phyloP scores from a whole-genome alignment of 352 stramenopile genomes.

The Aphanomyces euteiches region DNA sequence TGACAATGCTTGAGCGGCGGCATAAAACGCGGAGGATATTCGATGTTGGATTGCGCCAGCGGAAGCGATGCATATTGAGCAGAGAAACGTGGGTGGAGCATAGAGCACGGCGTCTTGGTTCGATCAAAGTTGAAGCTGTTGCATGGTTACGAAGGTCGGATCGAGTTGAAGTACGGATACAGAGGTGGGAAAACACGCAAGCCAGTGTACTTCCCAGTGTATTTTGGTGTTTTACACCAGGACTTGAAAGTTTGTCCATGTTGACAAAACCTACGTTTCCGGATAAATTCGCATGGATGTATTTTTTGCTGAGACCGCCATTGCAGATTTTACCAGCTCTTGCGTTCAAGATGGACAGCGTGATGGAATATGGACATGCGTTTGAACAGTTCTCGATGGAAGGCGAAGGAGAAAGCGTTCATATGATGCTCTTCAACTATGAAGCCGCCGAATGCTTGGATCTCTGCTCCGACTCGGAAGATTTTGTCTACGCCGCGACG shows the following conservation, averaged over 20 bases:
- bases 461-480: slow-evolving; percentile 28
- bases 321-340: neutral
- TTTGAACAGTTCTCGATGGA: slow-evolving; percentile 12
- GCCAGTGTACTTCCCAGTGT: neutral
- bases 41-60: no score
- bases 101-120: no score
- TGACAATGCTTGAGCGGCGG: no score
- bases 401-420: slow-evolving; percentile 8
- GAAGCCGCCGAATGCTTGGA: slow-evolving; percentile 16
- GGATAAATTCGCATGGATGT: no score
- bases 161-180: neutral
- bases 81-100: no score
- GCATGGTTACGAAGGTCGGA: neutral
- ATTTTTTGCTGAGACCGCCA: neutral
- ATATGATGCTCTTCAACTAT: slow-evolving; percentile 13
- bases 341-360: slow-evolving; percentile 10
- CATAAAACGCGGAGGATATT: no score
- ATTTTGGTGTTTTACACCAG: neutral
- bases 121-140: no score
- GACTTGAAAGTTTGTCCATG: neutral
- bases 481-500: neutral
- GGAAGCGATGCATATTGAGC: no score
- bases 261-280: neutral
- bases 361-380: slow-evolving; percentile 1
- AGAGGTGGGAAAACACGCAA: neutral